Base-by-base conservation (phyloP, 2,329 filamentous ascomycete genomes). In the Juglanconis juglandina region DNA sequence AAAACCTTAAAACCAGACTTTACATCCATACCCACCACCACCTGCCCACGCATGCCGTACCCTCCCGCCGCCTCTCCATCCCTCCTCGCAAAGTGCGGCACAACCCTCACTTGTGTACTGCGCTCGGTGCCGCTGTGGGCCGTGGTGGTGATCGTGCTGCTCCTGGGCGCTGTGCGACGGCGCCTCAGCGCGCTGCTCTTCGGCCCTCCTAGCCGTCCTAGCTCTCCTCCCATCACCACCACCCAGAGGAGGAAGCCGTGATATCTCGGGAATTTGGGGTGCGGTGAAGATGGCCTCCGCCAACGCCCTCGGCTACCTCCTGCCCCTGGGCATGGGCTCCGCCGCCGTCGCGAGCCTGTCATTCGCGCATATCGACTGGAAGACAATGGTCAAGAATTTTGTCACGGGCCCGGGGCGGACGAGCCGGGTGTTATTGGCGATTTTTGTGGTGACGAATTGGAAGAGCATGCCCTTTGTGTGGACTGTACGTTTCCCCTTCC, bases 391-490 rank as follows among this genome's bases (percentile, higher is more conserved):
- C 10, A 68, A 70, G 56, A 65, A 72, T 34, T 85, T 85, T 68
- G 71, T 82, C 61, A 83, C 79, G 0, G 83, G 82, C 0, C 82
- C 83, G 0, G 83, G 82, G 3, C 76, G 81, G 56, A 79, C 76
- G 5, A 82, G 78, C 64, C 79, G 83, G 4, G 77, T 86, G 59
- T 56, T 83, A 59, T 71, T 84, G 61, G 67, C 88, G 13, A 54
- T 83, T 11, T 83, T 89, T 59, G 77, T 84, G 11, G 52, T 88
- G 7, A 67, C 84, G 48, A 94, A 93, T 72, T 79, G 88, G 76
- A 94, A 94, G 80, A 89, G 82, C 62, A 69, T 92, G 62, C 90
- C 90, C 0, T 81, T 91, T 47, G 83, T 85, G 9, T 94, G 90
- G 90, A 91, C 91, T 66, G 87, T 90, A 81, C 58, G 86, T 75